Evolutionary conservation across 139 green algal genomes (phyloP).

Genomic region (Chlamydomonas sp.): DNA sequence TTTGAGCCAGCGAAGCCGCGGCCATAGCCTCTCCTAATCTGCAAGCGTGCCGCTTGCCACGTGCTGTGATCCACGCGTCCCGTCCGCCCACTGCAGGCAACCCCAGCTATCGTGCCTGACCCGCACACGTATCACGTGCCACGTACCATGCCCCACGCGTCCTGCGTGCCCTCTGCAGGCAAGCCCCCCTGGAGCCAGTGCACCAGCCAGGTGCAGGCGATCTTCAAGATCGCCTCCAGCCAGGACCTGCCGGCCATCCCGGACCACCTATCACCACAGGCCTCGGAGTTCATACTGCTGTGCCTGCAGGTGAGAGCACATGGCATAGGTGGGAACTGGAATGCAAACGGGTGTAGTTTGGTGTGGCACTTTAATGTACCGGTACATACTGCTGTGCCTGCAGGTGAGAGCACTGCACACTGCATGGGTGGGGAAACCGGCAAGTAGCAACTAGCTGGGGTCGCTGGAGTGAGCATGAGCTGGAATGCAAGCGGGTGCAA

Average conservation of each 20-base stretch:
- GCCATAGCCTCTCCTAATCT: too few relatives aligned
- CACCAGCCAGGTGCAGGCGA: constrained; percentile 70
- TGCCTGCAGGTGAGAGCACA: constrained; percentile 72
- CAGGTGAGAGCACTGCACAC: constrained; percentile 30
- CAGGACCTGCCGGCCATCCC: constrained; percentile 77
- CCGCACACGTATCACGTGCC: background rate
- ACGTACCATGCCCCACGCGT: background rate
- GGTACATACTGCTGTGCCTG: constrained; percentile 83
- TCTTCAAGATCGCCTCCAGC: constrained; percentile 89
- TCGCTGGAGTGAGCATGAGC: too few relatives aligned
- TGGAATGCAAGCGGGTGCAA: background rate
- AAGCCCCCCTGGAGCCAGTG: constrained; percentile 83
- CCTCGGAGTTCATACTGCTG: constrained; percentile 87
- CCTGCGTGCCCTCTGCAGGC: constrained; percentile 41
- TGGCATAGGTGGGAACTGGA: background rate
- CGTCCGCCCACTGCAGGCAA: too few relatives aligned
- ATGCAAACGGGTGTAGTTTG: background rate
- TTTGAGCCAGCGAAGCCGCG: too few relatives aligned
- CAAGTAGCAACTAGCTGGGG: too few relatives aligned
- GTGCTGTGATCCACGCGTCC: too few relatives aligned
- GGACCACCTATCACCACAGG: constrained; percentile 72
- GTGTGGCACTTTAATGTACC: background rate
- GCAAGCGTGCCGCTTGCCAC: too few relatives aligned
- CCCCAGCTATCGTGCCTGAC: too few relatives aligned
- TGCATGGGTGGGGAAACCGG: too few relatives aligned